Evolutionary conservation across 345 rosid genomes (phyloP), one percentile per base, ranked within the genome.

Genomic region (Lumnitzera littorea): DNA sequence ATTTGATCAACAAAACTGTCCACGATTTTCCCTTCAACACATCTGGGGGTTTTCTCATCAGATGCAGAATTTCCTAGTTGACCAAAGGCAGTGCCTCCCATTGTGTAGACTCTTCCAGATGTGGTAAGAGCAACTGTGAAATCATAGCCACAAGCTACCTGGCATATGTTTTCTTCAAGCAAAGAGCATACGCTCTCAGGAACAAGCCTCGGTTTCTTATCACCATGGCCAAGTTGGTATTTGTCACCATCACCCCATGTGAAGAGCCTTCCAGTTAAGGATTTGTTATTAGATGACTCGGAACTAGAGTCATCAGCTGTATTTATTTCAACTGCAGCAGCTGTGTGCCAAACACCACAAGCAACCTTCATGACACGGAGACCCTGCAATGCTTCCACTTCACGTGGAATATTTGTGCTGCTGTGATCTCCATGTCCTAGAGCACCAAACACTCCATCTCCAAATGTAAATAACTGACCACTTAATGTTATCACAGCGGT

Each of bases 311-410:
- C 67, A 59, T 80, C 84, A 51, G 54, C 68, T 25, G 57, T 61
- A 36, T 36, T 36, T 58, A 72, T 67, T 74, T 84, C 94, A 67
- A 86, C 84, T 20, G 82, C 82, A 55, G 95, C 98, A 50, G 85
- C 92, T 58, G 95, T 91, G 76, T 91, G 98, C 98, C 96, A 89
- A 73, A 80, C 77, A 59, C 96, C 96, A 83, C 98, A 91, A 62
- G 98, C 78, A 70, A 82, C 91, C 65, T 65, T 83, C 62, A 67
- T 75, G 17, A 86, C 74, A 51, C 70, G 72, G 56, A 80, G 51
- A 62, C 88, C 92, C 67, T 51, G 73, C 71, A 91, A 63, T 46
- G 82, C 68, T 69, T 84, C 91, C 57, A 88, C 96, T 80, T 77
- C 87, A 53, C 87, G 83, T 7, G 98, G 98, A 72, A 86, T 53